Conservation (phyloP, 78 protist genomes). For the Cavenderia fasciculata region DNA sequence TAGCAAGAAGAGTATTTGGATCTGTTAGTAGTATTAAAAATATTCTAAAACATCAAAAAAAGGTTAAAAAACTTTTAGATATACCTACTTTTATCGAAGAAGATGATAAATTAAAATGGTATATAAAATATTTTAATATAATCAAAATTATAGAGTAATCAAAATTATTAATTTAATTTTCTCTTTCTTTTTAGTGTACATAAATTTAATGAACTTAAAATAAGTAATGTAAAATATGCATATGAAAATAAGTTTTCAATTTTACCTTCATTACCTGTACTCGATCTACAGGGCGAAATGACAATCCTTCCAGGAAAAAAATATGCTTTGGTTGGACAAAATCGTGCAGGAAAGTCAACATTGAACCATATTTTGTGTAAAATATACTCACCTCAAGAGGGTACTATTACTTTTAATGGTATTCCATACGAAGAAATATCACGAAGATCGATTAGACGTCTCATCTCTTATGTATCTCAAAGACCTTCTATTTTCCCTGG, state of each 20-base stretch:
- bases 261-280: constrained; percentile 36
- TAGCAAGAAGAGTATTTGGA: constrained; percentile 17
- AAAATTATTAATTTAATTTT: not conserved
- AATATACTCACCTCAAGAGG: constrained; percentile 60
- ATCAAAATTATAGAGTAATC: not conserved
- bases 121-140: not conserved
- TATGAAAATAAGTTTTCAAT: constrained; percentile 36
- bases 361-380: constrained; percentile 61
- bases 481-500: constrained; percentile 77
- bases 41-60: constrained; percentile 69
- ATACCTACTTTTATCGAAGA: constrained; percentile 77
- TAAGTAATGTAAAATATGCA: constrained; percentile 45
- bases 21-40: constrained; percentile 28
- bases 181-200: constrained; percentile 3
- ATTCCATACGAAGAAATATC: constrained; percentile 68
- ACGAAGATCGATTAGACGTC: constrained; percentile 51
- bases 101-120: constrained; percentile 46
- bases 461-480: constrained; percentile 75
- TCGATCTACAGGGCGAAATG: constrained; percentile 59
- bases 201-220: constrained; percentile 59
- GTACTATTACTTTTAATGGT: constrained; percentile 63
- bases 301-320: constrained; percentile 54
- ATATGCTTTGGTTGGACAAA: constrained; percentile 72
- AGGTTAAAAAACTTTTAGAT: constrained; percentile 60
- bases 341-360: constrained; percentile 75